Base-by-base conservation (phyloP, 225 moss, liverwort and hornwort species). In the Thuidium tamariscinum region DNA sequence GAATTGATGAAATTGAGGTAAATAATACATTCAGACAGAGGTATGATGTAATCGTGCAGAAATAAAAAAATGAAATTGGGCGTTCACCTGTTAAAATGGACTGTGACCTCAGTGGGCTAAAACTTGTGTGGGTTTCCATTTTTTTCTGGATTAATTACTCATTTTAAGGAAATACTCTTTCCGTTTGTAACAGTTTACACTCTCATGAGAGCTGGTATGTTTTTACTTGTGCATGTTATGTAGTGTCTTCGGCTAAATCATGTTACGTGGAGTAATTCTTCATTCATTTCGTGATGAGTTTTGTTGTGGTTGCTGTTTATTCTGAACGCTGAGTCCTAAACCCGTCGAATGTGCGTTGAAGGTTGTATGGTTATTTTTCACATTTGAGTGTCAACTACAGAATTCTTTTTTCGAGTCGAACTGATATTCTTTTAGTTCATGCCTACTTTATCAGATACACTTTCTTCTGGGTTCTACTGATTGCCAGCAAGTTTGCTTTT, bases 401-500 rank as follows among this genome's bases (percentile, higher is more conserved):
- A 73, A 32, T 19, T 23, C 16, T 63, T 49, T 83, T 13, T 73
- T 51, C 13, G 32, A 39, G 27, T 42, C 18, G 29, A 81, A 52
- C 46, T 81, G 19, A 49, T 20, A 6, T 23, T 60, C 52, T 30
- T 48, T 56, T 27, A n/a, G 9, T 69, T 17, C 13, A n/a, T n/a
- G n/a, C n/a, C n/a, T 44, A 77, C 18, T 79, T 20, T 41, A 68
- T 66, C 93, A 99, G 98, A 78, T 99, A 99, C 84, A 90, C 95
- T 8, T 76, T 94, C 86, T 99, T 99, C 83, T 99, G 98, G 98
- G 87, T 97, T 51, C 83, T 95, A 48, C 92, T 99, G 64, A 72
- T 97, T 81, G 89, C 85, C 29, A 90, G 97, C 94, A 99, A 99
- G 85, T 95, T 99, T 77, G 69, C 94, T 70, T 99, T 99, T 76